These are phyloP conservation scores for Russula sp. DNA, from an alignment of 768 basidiomycete genomes.

Conservation along the genomic window DNA sequence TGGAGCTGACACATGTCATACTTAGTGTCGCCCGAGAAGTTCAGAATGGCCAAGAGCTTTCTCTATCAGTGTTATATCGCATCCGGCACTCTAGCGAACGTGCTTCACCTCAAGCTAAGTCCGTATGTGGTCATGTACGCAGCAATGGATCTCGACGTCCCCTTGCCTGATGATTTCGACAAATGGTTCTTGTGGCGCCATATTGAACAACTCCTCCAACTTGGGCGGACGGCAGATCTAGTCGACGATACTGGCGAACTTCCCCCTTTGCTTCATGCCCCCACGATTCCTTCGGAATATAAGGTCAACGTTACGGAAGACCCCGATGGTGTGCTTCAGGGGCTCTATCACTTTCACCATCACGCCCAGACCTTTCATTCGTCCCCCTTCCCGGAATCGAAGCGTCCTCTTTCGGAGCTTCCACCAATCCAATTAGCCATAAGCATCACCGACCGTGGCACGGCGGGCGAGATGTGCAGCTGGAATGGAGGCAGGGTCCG, in stretches of 20 bases:
- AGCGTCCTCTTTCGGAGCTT: slow-evolving; percentile 15
- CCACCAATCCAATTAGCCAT: slow-evolving; percentile 13
- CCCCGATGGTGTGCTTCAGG: slow-evolving; percentile 12
- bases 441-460: background rate
- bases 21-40: slow-evolving; percentile 13
- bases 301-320: background rate
- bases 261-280: background rate
- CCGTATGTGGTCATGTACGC: slow-evolving; percentile 22
- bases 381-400: slow-evolving; percentile 8
- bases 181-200: slow-evolving; percentile 20
- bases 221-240: slow-evolving; percentile 13
- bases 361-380: background rate
- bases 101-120: slow-evolving; percentile 18
- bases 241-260: background rate
- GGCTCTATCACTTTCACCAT: slow-evolving; percentile 3
- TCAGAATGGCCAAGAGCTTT: slow-evolving; percentile 13
- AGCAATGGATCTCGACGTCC: slow-evolving; percentile 21
- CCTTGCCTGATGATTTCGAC: slow-evolving; percentile 18
- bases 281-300: slow-evolving; percentile 1
- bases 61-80: slow-evolving; percentile 1
- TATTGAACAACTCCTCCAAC: slow-evolving; percentile 18
- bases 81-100: background rate
- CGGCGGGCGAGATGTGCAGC: slow-evolving; percentile 6
- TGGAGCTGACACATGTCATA: background rate
- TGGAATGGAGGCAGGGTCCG: slow-evolving; percentile 3